These are phyloP conservation scores for Veloboletus limbatus DNA, from an alignment of 1,284 basidiomycete genomes.

Conservation along the genomic window DNA sequence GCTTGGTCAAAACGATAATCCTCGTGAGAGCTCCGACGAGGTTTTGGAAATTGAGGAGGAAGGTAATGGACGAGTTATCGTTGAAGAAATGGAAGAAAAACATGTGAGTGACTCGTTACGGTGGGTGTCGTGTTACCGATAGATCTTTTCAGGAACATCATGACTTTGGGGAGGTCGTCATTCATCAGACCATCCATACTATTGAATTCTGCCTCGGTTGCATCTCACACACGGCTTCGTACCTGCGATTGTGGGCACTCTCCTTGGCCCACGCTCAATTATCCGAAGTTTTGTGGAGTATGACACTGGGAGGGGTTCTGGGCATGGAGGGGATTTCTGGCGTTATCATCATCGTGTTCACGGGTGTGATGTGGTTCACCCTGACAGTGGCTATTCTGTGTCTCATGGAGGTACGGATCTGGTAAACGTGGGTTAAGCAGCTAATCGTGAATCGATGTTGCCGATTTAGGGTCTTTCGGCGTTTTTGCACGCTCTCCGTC, in stretches of 20 bases:
- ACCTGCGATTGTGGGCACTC: slow-evolving; percentile 97
- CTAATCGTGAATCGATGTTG: slow-evolving; percentile 10
- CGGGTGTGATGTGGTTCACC: slow-evolving; percentile 79
- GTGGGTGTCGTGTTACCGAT: slow-evolving; percentile 14
- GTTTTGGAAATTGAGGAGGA: slow-evolving; percentile 82
- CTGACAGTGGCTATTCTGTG: slow-evolving; percentile 80
- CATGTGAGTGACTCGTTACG: slow-evolving; percentile 47
- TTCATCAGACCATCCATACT: slow-evolving; percentile 97
- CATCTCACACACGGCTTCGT: slow-evolving; percentile 99
- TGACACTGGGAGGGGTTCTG: slow-evolving; percentile 72
- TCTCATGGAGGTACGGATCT: slow-evolving; percentile 82
- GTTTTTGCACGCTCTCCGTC: slow-evolving; percentile 92
- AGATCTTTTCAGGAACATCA: slow-evolving; percentile 58
- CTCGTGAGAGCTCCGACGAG: slow-evolving; percentile 51
- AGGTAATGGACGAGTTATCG: slow-evolving; percentile 73
- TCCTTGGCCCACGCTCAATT: slow-evolving; percentile 98
- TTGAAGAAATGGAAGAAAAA: slow-evolving; percentile 66
- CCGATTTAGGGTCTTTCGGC: slow-evolving; percentile 78
- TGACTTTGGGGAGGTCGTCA: slow-evolving; percentile 92
- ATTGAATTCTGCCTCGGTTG: slow-evolving; percentile 99
- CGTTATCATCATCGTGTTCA: slow-evolving; percentile 59
- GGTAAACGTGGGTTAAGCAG: slow-evolving; percentile 17
- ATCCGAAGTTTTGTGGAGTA: slow-evolving; percentile 90
- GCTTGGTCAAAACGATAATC: slow-evolving; percentile 51
- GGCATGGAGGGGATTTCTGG: slow-evolving; percentile 55